phyloP scores from a whole-genome alignment of 768 basidiomycete species.

The Boletales sp. region DNA sequence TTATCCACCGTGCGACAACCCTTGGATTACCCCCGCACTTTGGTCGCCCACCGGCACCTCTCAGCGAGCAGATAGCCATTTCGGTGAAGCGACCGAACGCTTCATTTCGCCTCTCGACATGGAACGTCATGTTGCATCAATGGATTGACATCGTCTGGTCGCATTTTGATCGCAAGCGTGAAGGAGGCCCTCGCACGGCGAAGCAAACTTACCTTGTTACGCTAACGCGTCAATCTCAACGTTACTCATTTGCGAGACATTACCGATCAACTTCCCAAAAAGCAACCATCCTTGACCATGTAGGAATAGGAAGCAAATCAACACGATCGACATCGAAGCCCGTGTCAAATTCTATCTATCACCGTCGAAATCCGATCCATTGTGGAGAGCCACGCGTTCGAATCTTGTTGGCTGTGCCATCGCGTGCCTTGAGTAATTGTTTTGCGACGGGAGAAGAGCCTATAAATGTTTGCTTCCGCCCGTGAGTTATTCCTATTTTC shows the following conservation, averaged over 20 bases:
- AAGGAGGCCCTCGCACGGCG: not conserved
- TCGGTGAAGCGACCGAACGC: not conserved
- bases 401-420: constrained; percentile 20
- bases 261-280: constrained; percentile 16
- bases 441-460: constrained; percentile 2
- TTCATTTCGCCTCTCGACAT: constrained; percentile 11
- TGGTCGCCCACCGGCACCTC: not conserved
- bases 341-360: constrained; percentile 12
- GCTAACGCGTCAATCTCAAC: constrained; percentile 12
- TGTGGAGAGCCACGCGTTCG: constrained; percentile 14
- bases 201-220: constrained; percentile 2
- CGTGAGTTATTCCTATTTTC: constrained; percentile 1
- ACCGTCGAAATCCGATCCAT: constrained; percentile 13
- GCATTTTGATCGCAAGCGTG: constrained; percentile 3
- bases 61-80: not conserved
- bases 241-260: constrained; percentile 5
- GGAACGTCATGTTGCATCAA: constrained; percentile 1
- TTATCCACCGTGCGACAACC: constrained; percentile 11
- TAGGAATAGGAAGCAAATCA: constrained; percentile 17
- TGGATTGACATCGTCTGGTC: constrained; percentile 13
- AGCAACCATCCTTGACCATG: constrained; percentile 14
- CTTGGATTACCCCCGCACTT: not conserved
- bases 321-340: constrained; percentile 24
- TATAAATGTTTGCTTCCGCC: constrained; percentile 14
- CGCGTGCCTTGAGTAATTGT: constrained; percentile 17